These are phyloP conservation scores for Candolleomyces aberdarensis DNA, from an alignment of 768 basidiomycete species.

Conservation along the genomic window DNA sequence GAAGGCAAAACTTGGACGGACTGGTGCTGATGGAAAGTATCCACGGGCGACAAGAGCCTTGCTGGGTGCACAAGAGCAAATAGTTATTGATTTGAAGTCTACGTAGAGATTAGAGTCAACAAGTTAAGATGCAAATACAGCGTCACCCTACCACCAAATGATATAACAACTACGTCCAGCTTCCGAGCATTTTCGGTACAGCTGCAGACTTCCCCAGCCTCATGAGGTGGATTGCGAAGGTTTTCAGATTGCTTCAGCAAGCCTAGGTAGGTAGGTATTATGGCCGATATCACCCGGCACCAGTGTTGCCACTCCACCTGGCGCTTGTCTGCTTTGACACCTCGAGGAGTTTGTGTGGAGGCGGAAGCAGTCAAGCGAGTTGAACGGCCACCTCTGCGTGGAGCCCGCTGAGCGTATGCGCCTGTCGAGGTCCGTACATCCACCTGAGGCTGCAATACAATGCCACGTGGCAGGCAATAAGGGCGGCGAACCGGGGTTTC, in stretches of 20 bases:
- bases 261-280: neutral
- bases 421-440: neutral
- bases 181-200: neutral
- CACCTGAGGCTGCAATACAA: neutral
- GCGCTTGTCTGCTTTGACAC: neutral
- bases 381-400: neutral
- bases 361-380: neutral
- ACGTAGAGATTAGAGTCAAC: neutral
- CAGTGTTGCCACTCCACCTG: neutral
- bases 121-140: neutral
- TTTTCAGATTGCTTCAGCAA: neutral
- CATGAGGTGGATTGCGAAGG: too few relatives aligned
- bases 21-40: conserved; percentile 26
- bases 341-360: neutral
- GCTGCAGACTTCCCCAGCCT: neutral
- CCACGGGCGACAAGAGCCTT: conserved; percentile 16
- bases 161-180: neutral
- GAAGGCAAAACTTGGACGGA: conserved; percentile 27
- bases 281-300: neutral
- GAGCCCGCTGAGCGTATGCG: neutral
- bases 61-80: neutral
- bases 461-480: too few relatives aligned
- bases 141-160: neutral
- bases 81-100: neutral
- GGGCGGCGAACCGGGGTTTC: neutral